These are phyloP conservation scores for Apiospora sp. DNA, from an alignment of 2,329 filamentous ascomycete genomes.

Conservation along the genomic window DNA sequence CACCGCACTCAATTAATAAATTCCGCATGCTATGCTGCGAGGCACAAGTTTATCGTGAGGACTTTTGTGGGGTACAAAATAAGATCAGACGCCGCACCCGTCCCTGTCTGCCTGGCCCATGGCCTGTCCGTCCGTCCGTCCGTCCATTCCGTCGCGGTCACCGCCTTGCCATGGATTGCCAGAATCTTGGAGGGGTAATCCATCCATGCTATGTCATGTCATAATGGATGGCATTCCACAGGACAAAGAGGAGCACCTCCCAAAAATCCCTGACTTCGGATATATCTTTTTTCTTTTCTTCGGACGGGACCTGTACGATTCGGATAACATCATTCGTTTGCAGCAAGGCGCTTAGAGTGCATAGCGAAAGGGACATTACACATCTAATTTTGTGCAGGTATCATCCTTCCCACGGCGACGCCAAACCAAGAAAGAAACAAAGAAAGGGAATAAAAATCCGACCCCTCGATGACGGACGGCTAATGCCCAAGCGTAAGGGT, in stretches of 20 bases:
- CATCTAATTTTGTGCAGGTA: neutral
- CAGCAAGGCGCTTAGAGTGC: neutral
- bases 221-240: conserved; percentile 8
- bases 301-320: neutral
- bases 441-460: neutral
- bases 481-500: conserved; percentile 13
- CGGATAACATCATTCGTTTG: neutral
- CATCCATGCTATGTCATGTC: neutral
- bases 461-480: conserved; percentile 16
- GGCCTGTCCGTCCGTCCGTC: neutral
- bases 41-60: neutral
- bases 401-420: neutral
- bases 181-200: conserved; percentile 12
- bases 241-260: neutral
- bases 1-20: neutral
- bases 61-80: conserved; percentile 2
- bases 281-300: neutral
- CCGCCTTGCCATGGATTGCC: conserved; percentile 11
- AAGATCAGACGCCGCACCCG: conserved; percentile 13
- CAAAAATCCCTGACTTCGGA: neutral
- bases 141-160: neutral
- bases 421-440: neutral
- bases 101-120: neutral
- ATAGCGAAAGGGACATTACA: neutral
- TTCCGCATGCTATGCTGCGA: neutral